Base-by-base conservation (phyloP, 2,329 filamentous ascomycete species). In the Talaromyces sp. region DNA sequence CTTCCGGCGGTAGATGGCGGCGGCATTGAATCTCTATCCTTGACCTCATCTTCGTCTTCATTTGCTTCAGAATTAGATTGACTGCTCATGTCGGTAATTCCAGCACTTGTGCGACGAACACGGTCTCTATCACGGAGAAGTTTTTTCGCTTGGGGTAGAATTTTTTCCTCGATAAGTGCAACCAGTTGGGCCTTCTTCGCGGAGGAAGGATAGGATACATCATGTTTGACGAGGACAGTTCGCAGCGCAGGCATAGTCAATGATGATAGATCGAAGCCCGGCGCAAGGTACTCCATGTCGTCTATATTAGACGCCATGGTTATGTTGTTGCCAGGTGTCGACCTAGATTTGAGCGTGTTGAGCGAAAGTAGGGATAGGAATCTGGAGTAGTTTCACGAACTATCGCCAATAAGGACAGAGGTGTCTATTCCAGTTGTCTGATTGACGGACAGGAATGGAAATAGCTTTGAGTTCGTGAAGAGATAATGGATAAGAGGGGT, bases 131-230 rank as follows among this genome's bases (percentile, higher is more conserved):
- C 88, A 13, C 86, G 85, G 37, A 96, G 83, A 27, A 98, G 85
- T 77, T 90, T 91, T 69, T 86, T 86, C 1, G 92, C 89, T 71
- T 94, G 89, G 0, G 94, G 90, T 4, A 91, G 80, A 33, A 99
- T 85, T 68, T 95, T 83, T 37, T 90, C 84, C 73, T 90, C 88
- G 78, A 99, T 93, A 56, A 98, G 87, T 8, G 90, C 88, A 66
- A 99, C 84, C 24, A 99, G 87, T 74, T 96, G 90, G 0, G 87
- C 82, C 81, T 99, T 99, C 81, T 98, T 99, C 13, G 95, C 93
- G 4, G 89, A 93, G 0, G 92, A 89, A 5, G 93, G 90, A 75
- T 97, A 98, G 43, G 87, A 81, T 73, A 98, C 83, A 75, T 93
- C 90, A 80, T 99, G 92, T 69, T 88, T 90, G 73, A 98, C 91